Conservation (phyloP, 2,329 filamentous ascomycete species). For the Colletotrichum tropicale region DNA sequence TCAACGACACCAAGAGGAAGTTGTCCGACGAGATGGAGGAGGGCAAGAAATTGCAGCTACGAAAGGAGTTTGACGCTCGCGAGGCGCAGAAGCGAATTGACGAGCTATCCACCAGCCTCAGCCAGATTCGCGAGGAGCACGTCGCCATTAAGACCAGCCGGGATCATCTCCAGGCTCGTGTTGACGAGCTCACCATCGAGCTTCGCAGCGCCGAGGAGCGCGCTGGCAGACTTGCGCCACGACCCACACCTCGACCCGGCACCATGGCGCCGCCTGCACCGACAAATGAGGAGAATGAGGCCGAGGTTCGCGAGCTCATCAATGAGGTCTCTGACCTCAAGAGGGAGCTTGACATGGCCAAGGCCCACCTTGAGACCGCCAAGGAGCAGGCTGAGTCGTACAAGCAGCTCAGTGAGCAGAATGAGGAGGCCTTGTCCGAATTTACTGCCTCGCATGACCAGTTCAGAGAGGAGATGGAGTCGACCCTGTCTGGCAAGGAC, state of each 20-base stretch:
- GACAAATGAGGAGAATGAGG: conserved; percentile 55
- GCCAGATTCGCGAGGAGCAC: conserved; percentile 84
- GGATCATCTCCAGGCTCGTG: conserved; percentile 86
- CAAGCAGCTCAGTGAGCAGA: conserved; percentile 83
- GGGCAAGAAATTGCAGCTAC: conserved; percentile 78
- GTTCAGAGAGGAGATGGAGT: conserved; percentile 86
- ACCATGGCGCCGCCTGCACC: conserved; percentile 43
- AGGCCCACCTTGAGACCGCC: conserved; percentile 79
- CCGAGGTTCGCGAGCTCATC: conserved; percentile 78
- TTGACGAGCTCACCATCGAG: conserved; percentile 88
- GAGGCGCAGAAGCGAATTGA: conserved; percentile 92
- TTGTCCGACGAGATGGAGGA: conserved; percentile 84
- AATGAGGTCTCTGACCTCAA: conserved; percentile 86
- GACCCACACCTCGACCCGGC: conserved; percentile 68
- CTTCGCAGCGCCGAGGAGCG: conserved; percentile 90
- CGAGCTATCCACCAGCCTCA: conserved; percentile 80
- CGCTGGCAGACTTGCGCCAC: conserved; percentile 79
- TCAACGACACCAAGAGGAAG: conserved; percentile 80
- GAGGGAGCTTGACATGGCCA: conserved; percentile 82
- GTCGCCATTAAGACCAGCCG: conserved; percentile 84
- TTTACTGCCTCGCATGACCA: conserved; percentile 82
- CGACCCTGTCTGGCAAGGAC: conserved; percentile 77
- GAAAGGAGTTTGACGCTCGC: conserved; percentile 89
- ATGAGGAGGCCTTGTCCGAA: conserved; percentile 85
- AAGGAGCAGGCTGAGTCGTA: conserved; percentile 86